These are phyloP conservation scores for Lachancea fermentati DNA, from an alignment of 805 yeast species.

Conservation along the genomic window DNA sequence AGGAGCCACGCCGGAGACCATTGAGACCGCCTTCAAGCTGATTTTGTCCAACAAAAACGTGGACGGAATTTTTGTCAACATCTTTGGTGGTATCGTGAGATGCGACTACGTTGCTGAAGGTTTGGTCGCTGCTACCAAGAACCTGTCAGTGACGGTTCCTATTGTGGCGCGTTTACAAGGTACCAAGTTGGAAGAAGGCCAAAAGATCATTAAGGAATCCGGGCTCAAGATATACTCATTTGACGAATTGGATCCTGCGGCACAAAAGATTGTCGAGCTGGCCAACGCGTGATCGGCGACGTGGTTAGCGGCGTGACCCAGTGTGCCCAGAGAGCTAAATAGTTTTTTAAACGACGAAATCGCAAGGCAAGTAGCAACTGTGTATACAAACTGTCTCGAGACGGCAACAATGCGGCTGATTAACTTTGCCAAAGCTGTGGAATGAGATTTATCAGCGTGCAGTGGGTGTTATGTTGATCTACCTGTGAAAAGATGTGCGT, in stretches of 20 bases:
- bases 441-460: too few species aligned
- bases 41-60: slow-evolving; percentile 86
- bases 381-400: too few species aligned
- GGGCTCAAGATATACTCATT: slow-evolving; percentile 90
- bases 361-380: background rate
- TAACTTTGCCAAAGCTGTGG: too few species aligned
- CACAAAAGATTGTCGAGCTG: slow-evolving; percentile 85
- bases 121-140: slow-evolving; percentile 89
- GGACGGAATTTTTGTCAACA: slow-evolving; percentile 94
- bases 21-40: slow-evolving; percentile 92
- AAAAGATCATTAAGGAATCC: slow-evolving; percentile 74
- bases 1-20: slow-evolving; percentile 98
- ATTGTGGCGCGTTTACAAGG: slow-evolving; percentile 98
- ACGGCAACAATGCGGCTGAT: too few species aligned
- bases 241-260: slow-evolving; percentile 95
- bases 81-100: slow-evolving; percentile 99
- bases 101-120: slow-evolving; percentile 99
- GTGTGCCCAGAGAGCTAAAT: too few species aligned
- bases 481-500: too few species aligned
- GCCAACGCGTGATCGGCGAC: slow-evolving; percentile 28
- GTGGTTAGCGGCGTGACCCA: too few species aligned
- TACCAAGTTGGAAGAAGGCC: slow-evolving; percentile 88
- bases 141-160: slow-evolving; percentile 85
- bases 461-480: too few species aligned
- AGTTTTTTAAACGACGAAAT: too few species aligned